phyloP scores from a whole-genome alignment of 2,329 filamentous ascomycete species.

The Aspergillus texensis region DNA sequence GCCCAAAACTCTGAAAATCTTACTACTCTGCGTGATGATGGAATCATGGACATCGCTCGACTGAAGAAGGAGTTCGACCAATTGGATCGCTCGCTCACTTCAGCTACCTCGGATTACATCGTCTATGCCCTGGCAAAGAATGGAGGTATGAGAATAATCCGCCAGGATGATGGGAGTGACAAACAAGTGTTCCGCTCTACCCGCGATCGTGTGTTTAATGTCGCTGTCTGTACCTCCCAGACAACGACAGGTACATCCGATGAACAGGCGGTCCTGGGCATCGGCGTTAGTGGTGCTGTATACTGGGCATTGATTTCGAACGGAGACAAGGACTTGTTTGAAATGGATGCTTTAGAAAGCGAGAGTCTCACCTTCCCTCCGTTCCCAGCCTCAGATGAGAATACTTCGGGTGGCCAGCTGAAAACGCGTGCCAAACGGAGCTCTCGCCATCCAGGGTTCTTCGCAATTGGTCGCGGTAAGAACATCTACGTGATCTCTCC shows the following conservation, averaged over 20 bases:
- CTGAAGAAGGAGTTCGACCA: conserved; percentile 98
- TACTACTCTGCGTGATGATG: conserved; percentile 72
- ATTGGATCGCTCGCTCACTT: conserved; percentile 88
- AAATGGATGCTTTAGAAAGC: conserved; percentile 76
- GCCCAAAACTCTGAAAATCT: conserved; percentile 40
- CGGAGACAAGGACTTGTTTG: conserved; percentile 75
- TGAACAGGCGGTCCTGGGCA: conserved; percentile 84
- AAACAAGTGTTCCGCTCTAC: conserved; percentile 89
- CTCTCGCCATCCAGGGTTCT: conserved; percentile 86
- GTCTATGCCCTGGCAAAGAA: conserved; percentile 93
- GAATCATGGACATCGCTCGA: conserved; percentile 88
- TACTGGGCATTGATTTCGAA: conserved; percentile 88
- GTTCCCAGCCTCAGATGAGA: conserved; percentile 81
- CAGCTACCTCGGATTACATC: conserved; percentile 88
- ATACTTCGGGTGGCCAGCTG: conserved; percentile 85
- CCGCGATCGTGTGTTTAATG: conserved; percentile 92
- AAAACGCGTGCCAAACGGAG: conserved; percentile 95
- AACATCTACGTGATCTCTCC: conserved; percentile 86
- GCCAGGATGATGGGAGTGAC: conserved; percentile 89
- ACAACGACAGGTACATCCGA: conserved; percentile 56
- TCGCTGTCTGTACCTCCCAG: conserved; percentile 75
- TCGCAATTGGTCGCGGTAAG: conserved; percentile 93
- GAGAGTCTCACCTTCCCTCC: conserved; percentile 89
- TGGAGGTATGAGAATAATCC: conserved; percentile 87
- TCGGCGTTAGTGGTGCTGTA: conserved; percentile 92